Evolutionary conservation across 768 basidiomycete species (phyloP), one percentile per base, ranked within the genome.

Genomic region (Pleurotus platypus): DNA sequence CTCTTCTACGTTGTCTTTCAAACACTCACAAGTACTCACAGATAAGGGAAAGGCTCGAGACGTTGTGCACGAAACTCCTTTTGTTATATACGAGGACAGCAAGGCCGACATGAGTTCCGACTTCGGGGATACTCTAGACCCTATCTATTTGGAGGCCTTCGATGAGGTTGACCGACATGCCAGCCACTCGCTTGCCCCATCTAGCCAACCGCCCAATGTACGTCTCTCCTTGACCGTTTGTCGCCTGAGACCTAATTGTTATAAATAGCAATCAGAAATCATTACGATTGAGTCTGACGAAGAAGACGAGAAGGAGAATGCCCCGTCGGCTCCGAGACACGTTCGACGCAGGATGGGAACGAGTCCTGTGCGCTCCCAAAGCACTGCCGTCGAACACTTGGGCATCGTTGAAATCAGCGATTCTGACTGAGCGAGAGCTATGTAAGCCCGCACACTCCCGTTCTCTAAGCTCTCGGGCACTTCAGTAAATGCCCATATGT

Each of bases 251-350:
- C 7, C 47, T 16, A 3, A 26, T 49, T 8, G n/a, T 22, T 49
- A 9, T 26, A 9, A 49, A 8, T 37, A 18, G 37, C n/a, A 46
- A 15, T 20, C 55, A 20, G 70, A 78, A 46, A 64, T 78, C 4
- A 79, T 82, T 48, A 66, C 66, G 35, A 75, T 79, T 48, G 73
- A 66, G 6, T 72, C 77, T 39, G 79, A 80, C 18, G 82, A 80
- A 9, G 73, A 76, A 24, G 79, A 79, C 13, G 81, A 86, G 62
- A 86, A 87, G 66, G 87, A 88, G 69, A 88, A 88, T 63, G 68
- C 77, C 38, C 80, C 79, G 4, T 74, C 77, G 2, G 73, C 79
- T 5, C 75, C 75, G n/a, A 67, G 83, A 47, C 77, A 78, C 69
- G 77, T 83, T 12, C 73, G 80, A 54, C 66, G 71, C 61, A 71